Evolutionary conservation across 768 basidiomycete genomes (phyloP), one percentile per base, ranked within the genome.

Genomic region (Boletus pseudo-olivaceus): DNA sequence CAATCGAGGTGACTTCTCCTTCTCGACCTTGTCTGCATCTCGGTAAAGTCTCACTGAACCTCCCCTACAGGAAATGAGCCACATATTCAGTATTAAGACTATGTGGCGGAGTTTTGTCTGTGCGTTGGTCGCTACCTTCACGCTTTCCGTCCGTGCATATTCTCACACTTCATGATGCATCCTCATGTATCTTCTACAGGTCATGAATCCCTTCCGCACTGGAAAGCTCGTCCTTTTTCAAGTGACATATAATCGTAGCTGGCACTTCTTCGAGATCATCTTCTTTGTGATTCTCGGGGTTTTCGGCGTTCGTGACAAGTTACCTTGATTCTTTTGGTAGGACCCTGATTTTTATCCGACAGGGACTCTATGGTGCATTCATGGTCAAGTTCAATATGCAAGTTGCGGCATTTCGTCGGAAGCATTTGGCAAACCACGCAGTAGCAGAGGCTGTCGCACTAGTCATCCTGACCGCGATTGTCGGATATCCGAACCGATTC

Each of bases 61-160:
- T 35, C 29, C n/a, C 9, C 27, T 12, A 20, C 63, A 95, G 92
- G 97, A 99, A 83, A 99, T 99, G 97, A 96, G 92, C 71, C 90
- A 93, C 69, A 88, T 84, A 37, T 98, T 98, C 70, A 96, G 90
- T 53, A 95, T 95, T 73, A 88, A 93, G 71, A 98, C 96, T 5
- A 97, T 98, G 93, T 98, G 96, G 96, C 79, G 87, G 64, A 95
- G 92, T 66, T 97, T 98, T 71, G 88, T 98, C 67, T 98, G 97
- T 70, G 97, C 97, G 33, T 78, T 99, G 44, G 88, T 98, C 44
- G 97, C 97, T 14, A 98, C 96, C 1, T 90, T 98, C 62, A 96
- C 96, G 1, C 76, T 99, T 32, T 90, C 96, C 32, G 96, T 97
- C 56, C 63, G 93, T 80, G 20, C 42, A 49, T 9, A 44, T 62